Percentiles rank a stretch among this genome's conserved stretches.
Conservation (phyloP, 768 basidiomycete genomes). For the Hebeloma cylindrosporum region DNA sequence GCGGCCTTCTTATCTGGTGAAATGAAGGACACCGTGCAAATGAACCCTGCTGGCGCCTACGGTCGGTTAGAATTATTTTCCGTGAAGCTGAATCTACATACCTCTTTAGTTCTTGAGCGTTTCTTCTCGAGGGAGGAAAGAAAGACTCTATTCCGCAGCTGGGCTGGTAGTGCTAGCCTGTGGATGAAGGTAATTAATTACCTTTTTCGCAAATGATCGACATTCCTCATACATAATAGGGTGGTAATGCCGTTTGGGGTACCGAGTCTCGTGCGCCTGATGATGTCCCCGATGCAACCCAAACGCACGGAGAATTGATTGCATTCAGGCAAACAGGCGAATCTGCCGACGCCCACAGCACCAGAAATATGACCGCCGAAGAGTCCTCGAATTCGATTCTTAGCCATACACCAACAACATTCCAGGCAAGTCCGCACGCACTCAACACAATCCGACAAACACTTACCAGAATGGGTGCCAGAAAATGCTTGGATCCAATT, state of each 20-base stretch:
- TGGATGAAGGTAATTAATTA: slow-evolving; percentile 76
- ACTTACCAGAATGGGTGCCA: slow-evolving; percentile 23
- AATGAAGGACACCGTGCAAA: slow-evolving; percentile 89
- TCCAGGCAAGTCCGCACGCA: slow-evolving; percentile 52
- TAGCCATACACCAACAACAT: slow-evolving; percentile 76
- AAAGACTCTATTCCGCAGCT: slow-evolving; percentile 86
- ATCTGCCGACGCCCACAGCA: slow-evolving; percentile 22
- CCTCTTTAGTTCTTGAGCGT: slow-evolving; percentile 63
- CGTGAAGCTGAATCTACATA: background rate
- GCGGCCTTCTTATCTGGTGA: slow-evolving; percentile 93
- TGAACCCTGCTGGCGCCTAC: slow-evolving; percentile 80
- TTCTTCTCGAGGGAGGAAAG: slow-evolving; percentile 93
- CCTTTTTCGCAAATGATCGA: background rate
- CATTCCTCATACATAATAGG: slow-evolving; percentile 43
- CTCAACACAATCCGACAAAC: background rate
- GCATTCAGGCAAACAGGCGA: slow-evolving; percentile 58
- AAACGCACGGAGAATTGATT: slow-evolving; percentile 81
- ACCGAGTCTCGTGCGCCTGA: slow-evolving; percentile 76
- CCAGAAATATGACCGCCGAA: slow-evolving; percentile 74
- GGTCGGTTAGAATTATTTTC: slow-evolving; percentile 38
- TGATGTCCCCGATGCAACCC: slow-evolving; percentile 50
- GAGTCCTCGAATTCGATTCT: slow-evolving; percentile 80
- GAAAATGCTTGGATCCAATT: slow-evolving; percentile 85
- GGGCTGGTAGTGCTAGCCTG: slow-evolving; percentile 93
- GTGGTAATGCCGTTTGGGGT: slow-evolving; percentile 85